Conservation (phyloP, 495 filamentous ascomycete genomes). For the Hypoxylon intermedium region DNA sequence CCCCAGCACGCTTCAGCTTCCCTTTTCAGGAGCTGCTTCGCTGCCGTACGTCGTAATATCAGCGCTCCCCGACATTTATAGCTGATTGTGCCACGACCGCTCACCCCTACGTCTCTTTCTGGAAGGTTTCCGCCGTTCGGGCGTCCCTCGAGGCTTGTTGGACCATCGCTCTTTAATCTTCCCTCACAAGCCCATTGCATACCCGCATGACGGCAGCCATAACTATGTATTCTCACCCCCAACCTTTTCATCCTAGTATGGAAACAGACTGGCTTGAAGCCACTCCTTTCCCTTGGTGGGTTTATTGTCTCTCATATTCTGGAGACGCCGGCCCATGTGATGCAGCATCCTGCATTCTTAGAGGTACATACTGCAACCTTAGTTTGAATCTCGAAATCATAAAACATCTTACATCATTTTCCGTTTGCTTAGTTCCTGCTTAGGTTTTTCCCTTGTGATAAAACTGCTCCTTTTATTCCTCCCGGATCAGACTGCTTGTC, state of each 20-base stretch:
- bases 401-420: constrained; percentile 37
- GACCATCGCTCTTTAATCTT: constrained; percentile 25
- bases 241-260: constrained; percentile 26
- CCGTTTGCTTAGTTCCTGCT: constrained; percentile 15
- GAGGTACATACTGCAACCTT: constrained; percentile 30
- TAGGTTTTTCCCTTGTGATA: constrained; percentile 13
- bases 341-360: constrained; percentile 26
- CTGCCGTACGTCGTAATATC: constrained; percentile 26
- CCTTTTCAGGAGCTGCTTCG: constrained; percentile 36
- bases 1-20: constrained; percentile 38
- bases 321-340: constrained; percentile 37
- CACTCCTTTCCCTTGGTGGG: constrained; percentile 34
- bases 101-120: constrained; percentile 36
- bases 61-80: constrained; percentile 25
- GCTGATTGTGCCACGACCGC: constrained; percentile 27
- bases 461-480: constrained; percentile 30
- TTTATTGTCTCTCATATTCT: constrained; percentile 37
- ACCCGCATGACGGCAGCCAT: constrained; percentile 33
- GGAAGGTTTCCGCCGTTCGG: constrained; percentile 39
- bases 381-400: constrained; percentile 31
- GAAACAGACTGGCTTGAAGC: constrained; percentile 27
- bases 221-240: constrained; percentile 27
- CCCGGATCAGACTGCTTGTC: constrained; percentile 12
- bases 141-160: constrained; percentile 22
- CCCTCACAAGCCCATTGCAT: constrained; percentile 36